Evolutionary conservation across 2,329 filamentous ascomycete species (phyloP).

Genomic region (Arthroderma sp.): DNA sequence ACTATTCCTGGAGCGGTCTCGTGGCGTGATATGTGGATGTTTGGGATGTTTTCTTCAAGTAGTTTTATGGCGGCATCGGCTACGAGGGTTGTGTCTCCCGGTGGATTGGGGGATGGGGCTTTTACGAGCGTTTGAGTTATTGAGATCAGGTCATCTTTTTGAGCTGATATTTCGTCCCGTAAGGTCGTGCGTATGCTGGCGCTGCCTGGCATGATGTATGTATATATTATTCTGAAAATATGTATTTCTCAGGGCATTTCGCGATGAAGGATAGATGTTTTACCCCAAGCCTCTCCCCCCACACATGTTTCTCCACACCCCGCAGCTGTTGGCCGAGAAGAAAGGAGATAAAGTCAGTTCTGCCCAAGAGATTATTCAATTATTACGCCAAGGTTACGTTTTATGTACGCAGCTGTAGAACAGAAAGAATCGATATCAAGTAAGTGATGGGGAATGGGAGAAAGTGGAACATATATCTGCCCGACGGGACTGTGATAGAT

Average conservation of each 20-base stretch:
- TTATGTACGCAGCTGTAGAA: too few species aligned
- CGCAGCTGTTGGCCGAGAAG: too few species aligned
- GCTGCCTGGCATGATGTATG: too few species aligned
- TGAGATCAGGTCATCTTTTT: slow-evolving; percentile 3
- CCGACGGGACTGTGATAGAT: too few species aligned
- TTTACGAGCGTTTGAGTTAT: slow-evolving; percentile 2
- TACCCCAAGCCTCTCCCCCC: too few species aligned
- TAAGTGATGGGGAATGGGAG: too few species aligned
- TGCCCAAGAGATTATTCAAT: too few species aligned
- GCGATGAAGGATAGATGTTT: not conserved
- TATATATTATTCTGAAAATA: not conserved
- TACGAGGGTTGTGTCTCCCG: slow-evolving; percentile 5
- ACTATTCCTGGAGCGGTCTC: slow-evolving; percentile 2
- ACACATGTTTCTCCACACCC: too few species aligned
- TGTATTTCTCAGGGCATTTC: not conserved
- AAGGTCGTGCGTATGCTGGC: not conserved
- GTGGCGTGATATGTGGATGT: slow-evolving; percentile 5
- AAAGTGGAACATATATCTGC: too few species aligned
- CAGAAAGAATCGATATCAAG: too few species aligned
- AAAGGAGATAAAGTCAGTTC: too few species aligned
- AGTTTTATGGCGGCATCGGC: slow-evolving; percentile 4
- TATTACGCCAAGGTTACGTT: too few species aligned
- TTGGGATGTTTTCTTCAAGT: slow-evolving; percentile 4
- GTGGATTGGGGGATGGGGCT: slow-evolving; percentile 5
- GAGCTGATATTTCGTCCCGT: slow-evolving; percentile 2